Evolutionary conservation across 192 early-diverging fungal species (phyloP), one percentile per base, ranked within the genome.

Genomic region (Bifiguratus adelaidae): DNA sequence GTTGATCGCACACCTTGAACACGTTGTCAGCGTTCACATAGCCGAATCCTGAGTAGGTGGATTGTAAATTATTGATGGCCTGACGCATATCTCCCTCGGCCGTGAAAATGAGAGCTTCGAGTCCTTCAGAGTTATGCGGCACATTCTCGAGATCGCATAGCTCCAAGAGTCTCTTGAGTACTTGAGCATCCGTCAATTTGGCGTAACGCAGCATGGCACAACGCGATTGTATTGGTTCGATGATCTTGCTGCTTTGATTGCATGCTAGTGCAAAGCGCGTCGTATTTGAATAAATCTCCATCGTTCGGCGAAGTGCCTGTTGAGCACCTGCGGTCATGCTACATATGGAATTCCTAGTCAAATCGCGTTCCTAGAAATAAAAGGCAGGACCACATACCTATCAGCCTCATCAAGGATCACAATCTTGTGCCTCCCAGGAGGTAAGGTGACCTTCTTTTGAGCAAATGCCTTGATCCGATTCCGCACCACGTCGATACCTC

Each of bases 361-460:
- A 53, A 2, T 26, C 19, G 13, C 26, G 12, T 18, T 3, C 29
- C n/a, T 3, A 3, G 2, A 52, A 54, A 4, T 9, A 26, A 26
- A 28, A 2, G 8, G 20, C 19, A 11, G 8, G 32, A 36, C 35
- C 5, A 46, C 33, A 47, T 44, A 78, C 71, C 67, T 78, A 61
- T 99, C 95, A n/a, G 92, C 95, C 70, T 99, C 95, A 61, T 99
- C 95, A 44, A 99, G 65, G 61, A 99, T 95, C 30, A 99, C 71
- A 52, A 91, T 76, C 63, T 91, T 91, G 60, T 88, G 84, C 32
- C 82, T 59, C 43, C 89, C 89, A 13, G 86, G 60, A 4, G 92
- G 89, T 30, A 99, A 64, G 1, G 91, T 96, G 12, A 99, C 91
- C 49, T 97, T 99, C 50, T 91, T 96, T 54, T 99, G 92, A 7